Evolutionary conservation across 2,329 filamentous ascomycete genomes (phyloP), one percentile per base, ranked within the genome.

Genomic region (Hypoxylon sp.): DNA sequence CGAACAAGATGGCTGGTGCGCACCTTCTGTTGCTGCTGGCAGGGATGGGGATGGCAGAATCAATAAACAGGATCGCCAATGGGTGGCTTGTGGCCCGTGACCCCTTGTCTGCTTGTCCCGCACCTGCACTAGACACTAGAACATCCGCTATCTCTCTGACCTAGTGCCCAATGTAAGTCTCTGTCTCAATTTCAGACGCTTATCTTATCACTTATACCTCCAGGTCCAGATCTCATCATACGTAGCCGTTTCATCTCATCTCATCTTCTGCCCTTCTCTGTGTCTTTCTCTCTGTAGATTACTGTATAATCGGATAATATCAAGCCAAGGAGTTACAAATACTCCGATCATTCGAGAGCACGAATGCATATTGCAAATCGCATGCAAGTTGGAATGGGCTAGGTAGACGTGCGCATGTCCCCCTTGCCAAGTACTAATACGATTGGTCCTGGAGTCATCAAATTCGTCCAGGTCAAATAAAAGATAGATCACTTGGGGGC

Each of bases 31-130:
- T 24, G 24, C 37, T 50, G 46, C 27, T 62, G 50, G 29, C 48
- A 57, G 61, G 48, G 54, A 54, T 59, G 39, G 32, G 37, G 53
- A 56, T 17, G 51, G 35, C 10, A 37, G 32, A 66, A 65, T 60
- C 61, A 65, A 62, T 68, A 65, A 68, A 68, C 65, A 68, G 52
- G 65, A 57, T 68, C 65, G 47, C 15, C 52, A 19, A 19, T 42
- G 31, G 29, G 32, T 62, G 48, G 65, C 51, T 44, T 52, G 51
- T 42, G 54, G 42, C 53, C 53, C 57, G 62, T 66, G 61, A 61
- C 62, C 57, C 48, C 32, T 27, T 27, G 24, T 27, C 24, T 27
- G 24, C 32, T 24, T 48, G 37, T 58, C 58, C 62, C 62, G 55
- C 55, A 59, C 47, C 55, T 52, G 13, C 46, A 54, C 39, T 24